Base-by-base conservation (phyloP, 176 grass and related monocot species). In the barley (Hordeum vulgare) region DNA sequence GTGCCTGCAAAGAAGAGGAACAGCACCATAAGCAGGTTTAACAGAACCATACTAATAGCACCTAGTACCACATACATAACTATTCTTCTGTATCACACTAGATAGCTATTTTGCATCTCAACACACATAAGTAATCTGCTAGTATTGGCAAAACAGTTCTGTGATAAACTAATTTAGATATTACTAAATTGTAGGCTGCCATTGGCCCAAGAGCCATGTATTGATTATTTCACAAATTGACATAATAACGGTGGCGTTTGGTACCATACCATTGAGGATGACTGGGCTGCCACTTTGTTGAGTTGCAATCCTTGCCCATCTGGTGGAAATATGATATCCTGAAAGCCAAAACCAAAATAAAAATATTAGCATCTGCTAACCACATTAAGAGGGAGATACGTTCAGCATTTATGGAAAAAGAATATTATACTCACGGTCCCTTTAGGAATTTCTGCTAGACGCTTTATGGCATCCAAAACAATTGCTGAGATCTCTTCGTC, bases 271-370 rank as follows among this genome's bases (percentile, higher is more conserved):
- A 90, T 72, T 15, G 91, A 94, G 70, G 89, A 94, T 72, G 93
- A 95, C 71, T 88, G 83, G 73, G 84, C 70, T 69, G 88, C 86
- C 82, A 94, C 60, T 78, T 91, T 87, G 70, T 86, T 86, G 13
- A 97, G 92, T 65, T 90, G 90, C 54, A 83, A 83, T 41, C 83
- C 86, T 89, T 90, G 88, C 49, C 88, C 81, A 81, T 71, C 49
- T 39, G 83, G 65, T 81, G 90, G 87, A 88, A 99, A 99, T 89
- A 99, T 91, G 63, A 96, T 84, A 75, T 80, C 78, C 96, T 98
- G 81, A 86, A 78, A 57, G 58, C 7, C 78, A 74, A 86, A 72
- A 18, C 26, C 80, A 68, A 57, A 37, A 72, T 31, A 5, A 65
- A 58, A 77, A 41, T 6, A 21, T 33, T 78, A 41, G 61, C 62